A percentile compares a stretch with the other conserved stretches of the same genome.
These are phyloP conservation scores for Fusarium verticillioides DNA, from an alignment of 2,329 filamentous ascomycete species.

Conservation along the genomic window DNA sequence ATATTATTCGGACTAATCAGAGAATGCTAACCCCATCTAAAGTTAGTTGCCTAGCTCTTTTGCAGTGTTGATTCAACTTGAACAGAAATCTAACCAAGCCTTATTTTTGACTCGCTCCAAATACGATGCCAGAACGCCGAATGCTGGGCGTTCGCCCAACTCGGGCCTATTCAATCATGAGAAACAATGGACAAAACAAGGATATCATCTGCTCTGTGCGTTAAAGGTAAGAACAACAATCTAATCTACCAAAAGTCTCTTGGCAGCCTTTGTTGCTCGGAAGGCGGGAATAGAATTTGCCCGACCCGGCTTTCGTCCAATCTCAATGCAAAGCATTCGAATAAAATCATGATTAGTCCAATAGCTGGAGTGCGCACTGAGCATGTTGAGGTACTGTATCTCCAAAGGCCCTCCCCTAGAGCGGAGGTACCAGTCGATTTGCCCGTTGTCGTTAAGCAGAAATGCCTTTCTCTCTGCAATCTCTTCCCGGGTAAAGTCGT, in stretches of 20 bases:
- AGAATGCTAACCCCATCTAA: neutral
- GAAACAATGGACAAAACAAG: neutral
- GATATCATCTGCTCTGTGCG: neutral
- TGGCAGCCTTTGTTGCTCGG: slow-evolving; percentile 66
- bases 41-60: neutral
- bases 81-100: slow-evolving; percentile 6
- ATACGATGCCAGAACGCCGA: slow-evolving; percentile 1
- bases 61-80: neutral
- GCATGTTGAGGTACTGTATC: slow-evolving; percentile 97
- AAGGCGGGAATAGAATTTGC: slow-evolving; percentile 67
- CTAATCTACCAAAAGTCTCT: slow-evolving; percentile 48
- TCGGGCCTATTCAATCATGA: slow-evolving; percentile 4
- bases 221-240: neutral
- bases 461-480: slow-evolving; percentile 89
- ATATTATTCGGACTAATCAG: slow-evolving; percentile 20
- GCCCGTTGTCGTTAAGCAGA: slow-evolving; percentile 93
- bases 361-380: slow-evolving; percentile 94
- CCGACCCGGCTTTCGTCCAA: slow-evolving; percentile 78
- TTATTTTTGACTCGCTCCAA: neutral
- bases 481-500: slow-evolving; percentile 93
- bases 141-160: neutral
- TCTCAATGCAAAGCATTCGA: slow-evolving; percentile 88
- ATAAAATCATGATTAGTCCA: slow-evolving; percentile 91
- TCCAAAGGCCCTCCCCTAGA: slow-evolving; percentile 89
- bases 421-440: slow-evolving; percentile 89